Evolutionary conservation across 1,139 yeast species (phyloP).

Genomic region (Hyphopichia burtonii): DNA sequence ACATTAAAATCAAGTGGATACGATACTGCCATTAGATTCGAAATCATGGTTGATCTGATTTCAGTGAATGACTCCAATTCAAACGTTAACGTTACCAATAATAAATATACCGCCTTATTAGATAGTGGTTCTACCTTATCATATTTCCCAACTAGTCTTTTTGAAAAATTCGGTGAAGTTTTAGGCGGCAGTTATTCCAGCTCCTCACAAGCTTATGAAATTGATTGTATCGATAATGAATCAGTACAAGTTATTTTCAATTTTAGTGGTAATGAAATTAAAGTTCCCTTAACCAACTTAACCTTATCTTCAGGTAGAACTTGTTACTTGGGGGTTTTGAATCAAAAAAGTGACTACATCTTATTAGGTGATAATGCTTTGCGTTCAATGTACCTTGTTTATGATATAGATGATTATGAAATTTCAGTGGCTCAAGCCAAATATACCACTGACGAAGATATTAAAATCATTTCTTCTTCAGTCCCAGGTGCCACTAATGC

Average conservation of each 20-base stretch:
- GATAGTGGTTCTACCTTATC: slow-evolving; percentile 47
- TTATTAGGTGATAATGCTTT: slow-evolving; percentile 73
- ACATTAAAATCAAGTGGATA: slow-evolving; percentile 16
- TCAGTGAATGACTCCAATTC: slow-evolving; percentile 10
- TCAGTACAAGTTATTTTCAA: slow-evolving; percentile 25
- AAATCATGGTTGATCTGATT: slow-evolving; percentile 23
- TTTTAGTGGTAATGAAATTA: slow-evolving; percentile 40
- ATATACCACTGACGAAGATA: slow-evolving; percentile 34
- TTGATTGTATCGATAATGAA: slow-evolving; percentile 17
- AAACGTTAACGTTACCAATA: slow-evolving; percentile 13
- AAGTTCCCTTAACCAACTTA: slow-evolving; percentile 35
- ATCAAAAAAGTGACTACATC: slow-evolving; percentile 21
- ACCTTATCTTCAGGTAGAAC: slow-evolving; percentile 12
- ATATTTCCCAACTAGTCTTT: slow-evolving; percentile 27
- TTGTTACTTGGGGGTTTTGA: slow-evolving; percentile 32
- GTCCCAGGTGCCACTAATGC: slow-evolving; percentile 44
- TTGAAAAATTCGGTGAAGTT: slow-evolving; percentile 24
- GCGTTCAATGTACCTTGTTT: slow-evolving; percentile 73
- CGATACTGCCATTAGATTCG: slow-evolving; percentile 23
- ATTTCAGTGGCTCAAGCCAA: slow-evolving; percentile 68
- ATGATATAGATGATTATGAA: slow-evolving; percentile 64
- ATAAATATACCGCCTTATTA: slow-evolving; percentile 30
- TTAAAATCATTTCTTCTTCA: slow-evolving; percentile 38
- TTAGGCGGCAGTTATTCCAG: slow-evolving; percentile 24
- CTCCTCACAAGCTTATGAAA: slow-evolving; percentile 22